These are phyloP conservation scores for Candida labiduridarum DNA, from an alignment of 1,139 yeast species.

Conservation along the genomic window DNA sequence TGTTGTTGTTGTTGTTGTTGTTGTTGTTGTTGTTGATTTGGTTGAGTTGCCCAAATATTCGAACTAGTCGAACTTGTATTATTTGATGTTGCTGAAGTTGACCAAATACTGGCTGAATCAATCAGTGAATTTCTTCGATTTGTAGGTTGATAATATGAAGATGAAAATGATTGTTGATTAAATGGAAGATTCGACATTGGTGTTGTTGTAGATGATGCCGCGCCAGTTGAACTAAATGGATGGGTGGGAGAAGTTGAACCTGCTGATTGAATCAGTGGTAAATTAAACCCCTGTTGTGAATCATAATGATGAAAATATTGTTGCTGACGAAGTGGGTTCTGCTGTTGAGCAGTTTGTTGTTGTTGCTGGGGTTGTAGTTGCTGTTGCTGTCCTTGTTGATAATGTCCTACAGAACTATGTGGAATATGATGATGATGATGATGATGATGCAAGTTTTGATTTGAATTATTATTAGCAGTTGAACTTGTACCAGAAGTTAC, in stretches of 20 bases:
- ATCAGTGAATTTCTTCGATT: constrained; percentile 10
- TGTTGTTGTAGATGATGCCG: background rate
- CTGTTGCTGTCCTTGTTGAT: constrained; percentile 2
- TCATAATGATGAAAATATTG: constrained; percentile 1
- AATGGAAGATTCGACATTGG: constrained; percentile 4
- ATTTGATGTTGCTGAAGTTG: background rate
- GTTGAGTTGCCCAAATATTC: constrained; percentile 7
- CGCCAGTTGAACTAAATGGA: background rate
- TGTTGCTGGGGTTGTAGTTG: constrained; percentile 7
- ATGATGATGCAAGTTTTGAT: background rate
- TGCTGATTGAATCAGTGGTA: background rate
- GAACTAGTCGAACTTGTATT: background rate
- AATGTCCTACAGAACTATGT: background rate
- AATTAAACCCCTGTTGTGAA: background rate
- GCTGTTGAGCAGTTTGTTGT: constrained; percentile 5
- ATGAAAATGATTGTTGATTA: background rate
- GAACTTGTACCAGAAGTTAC: background rate
- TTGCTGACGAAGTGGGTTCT: background rate
- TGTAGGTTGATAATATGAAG: constrained; percentile 3
- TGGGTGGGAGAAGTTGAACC: background rate
- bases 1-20: constrained; percentile 5
- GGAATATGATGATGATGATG: background rate
- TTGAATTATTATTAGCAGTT: background rate
- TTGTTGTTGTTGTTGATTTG: constrained; percentile 4
- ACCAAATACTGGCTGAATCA: constrained; percentile 13